phyloP scores from a whole-genome alignment of 23 red algal species.

The Gracilaria vermiculophylla region DNA sequence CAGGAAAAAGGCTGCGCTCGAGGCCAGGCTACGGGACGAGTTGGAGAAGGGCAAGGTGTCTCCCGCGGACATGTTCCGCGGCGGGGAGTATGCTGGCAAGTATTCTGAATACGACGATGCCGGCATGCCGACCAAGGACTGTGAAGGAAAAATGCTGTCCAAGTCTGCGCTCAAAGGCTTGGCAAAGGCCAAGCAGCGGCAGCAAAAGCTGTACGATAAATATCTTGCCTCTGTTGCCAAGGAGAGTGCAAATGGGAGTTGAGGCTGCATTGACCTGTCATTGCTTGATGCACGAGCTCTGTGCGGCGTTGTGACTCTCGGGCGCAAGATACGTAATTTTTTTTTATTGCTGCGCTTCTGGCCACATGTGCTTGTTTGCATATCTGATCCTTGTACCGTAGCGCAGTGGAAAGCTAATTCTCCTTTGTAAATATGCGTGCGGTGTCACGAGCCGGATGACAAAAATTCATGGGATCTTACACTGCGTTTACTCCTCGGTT shows the following conservation, averaged over 20 bases:
- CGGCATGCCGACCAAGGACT: conserved; percentile 85
- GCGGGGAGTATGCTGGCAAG: conserved; percentile 69
- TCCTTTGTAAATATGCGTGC: no score
- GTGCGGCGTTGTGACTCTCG: no score
- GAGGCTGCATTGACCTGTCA: no score
- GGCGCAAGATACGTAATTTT: no score
- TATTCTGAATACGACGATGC: conserved; percentile 75
- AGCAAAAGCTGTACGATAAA: conserved; percentile 81
- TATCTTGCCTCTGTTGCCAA: conserved; percentile 36
- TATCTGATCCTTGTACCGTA: no score
- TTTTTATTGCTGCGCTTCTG: no score
- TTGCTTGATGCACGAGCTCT: no score
- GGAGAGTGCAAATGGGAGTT: not conserved
- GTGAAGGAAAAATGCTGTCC: conserved; percentile 58
- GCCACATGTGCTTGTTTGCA: no score
- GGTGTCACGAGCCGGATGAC: no score
- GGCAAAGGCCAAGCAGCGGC: conserved; percentile 71
- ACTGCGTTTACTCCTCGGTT: no score
- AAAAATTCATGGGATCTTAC: no score
- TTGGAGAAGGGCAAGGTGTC: conserved; percentile 60
- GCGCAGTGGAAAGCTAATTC: no score
- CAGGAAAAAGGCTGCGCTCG: conserved; percentile 29
- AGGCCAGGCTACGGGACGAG: conserved; percentile 61
- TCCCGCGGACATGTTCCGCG: conserved; percentile 70
- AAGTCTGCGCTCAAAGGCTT: conserved; percentile 84